A percentile compares a stretch with the other conserved stretches of the same genome.
phyloP scores from a whole-genome alignment of 2,329 filamentous ascomycete genomes.

The Cladophialophora bantiana region DNA sequence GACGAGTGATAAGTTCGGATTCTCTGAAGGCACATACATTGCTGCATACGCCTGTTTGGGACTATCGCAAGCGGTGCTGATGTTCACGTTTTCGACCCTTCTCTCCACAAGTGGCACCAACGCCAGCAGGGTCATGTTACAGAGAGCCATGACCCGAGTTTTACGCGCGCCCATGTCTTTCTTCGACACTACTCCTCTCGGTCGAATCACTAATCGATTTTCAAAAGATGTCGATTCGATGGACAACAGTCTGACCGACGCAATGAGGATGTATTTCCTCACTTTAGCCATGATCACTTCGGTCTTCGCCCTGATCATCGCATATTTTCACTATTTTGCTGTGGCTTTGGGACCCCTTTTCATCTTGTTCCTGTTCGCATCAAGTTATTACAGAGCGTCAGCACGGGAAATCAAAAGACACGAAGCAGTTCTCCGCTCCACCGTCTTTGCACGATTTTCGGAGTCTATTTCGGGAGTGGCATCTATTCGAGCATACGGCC shows the following conservation, averaged over 20 bases:
- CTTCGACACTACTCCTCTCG: slow-evolving; percentile 95
- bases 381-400: slow-evolving; percentile 87
- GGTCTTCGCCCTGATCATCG: slow-evolving; percentile 88
- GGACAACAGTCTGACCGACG: slow-evolving; percentile 90
- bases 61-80: slow-evolving; percentile 71
- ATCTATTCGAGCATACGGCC: slow-evolving; percentile 86
- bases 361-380: slow-evolving; percentile 78
- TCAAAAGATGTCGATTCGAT: slow-evolving; percentile 95
- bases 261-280: slow-evolving; percentile 90
- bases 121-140: slow-evolving; percentile 81
- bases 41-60: slow-evolving; percentile 75
- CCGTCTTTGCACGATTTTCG: slow-evolving; percentile 87
- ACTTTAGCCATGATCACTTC: slow-evolving; percentile 82
- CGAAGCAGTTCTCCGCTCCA: slow-evolving; percentile 85
- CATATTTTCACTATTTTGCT: slow-evolving; percentile 91
- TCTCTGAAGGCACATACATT: slow-evolving; percentile 73
- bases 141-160: slow-evolving; percentile 78
- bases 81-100: slow-evolving; percentile 80
- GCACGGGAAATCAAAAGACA: slow-evolving; percentile 94
- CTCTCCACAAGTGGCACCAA: slow-evolving; percentile 81
- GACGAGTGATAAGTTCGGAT: slow-evolving; percentile 79
- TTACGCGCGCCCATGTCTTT: slow-evolving; percentile 79
- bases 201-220: slow-evolving; percentile 95
- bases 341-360: slow-evolving; percentile 74
- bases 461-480: slow-evolving; percentile 85